A percentile compares a stretch with the other conserved stretches of the same genome.
These are phyloP conservation scores for Phellopilus nigrolimitatus DNA, from an alignment of 1,284 basidiomycete genomes.

Conservation along the genomic window DNA sequence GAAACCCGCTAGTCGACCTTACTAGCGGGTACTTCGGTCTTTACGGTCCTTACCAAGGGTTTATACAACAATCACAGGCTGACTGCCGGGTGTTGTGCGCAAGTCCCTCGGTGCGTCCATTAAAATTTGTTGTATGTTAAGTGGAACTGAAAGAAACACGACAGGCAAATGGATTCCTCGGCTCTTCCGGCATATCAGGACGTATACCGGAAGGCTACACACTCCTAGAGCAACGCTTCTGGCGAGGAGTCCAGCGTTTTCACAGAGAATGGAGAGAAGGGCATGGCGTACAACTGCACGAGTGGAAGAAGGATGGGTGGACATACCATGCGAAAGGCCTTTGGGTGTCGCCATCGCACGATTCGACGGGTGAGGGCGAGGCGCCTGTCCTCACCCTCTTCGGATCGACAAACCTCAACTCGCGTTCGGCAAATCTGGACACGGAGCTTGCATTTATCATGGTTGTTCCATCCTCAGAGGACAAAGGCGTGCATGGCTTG, in stretches of 20 bases:
- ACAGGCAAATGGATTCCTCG: slow-evolving; percentile 94
- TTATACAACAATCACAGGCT: slow-evolving; percentile 59
- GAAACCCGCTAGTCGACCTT: slow-evolving; percentile 56
- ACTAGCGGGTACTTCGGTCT: slow-evolving; percentile 97
- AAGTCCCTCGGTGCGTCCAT: slow-evolving; percentile 66
- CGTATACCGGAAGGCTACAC: slow-evolving; percentile 97
- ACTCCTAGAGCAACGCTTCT: slow-evolving; percentile 80
- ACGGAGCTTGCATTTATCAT: slow-evolving; percentile 91
- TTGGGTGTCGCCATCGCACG: slow-evolving; percentile 67
- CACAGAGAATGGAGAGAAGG: slow-evolving; percentile 43
- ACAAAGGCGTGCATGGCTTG: slow-evolving; percentile 23
- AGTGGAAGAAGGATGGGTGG: slow-evolving; percentile 83
- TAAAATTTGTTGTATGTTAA: not conserved
- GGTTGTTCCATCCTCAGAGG: slow-evolving; percentile 50
- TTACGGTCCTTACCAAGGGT: slow-evolving; percentile 75
- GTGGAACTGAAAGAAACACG: slow-evolving; percentile 2
- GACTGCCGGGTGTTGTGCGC: slow-evolving; percentile 80
- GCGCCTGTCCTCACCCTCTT: slow-evolving; percentile 79
- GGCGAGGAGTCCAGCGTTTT: slow-evolving; percentile 55
- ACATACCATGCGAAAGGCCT: slow-evolving; percentile 98
- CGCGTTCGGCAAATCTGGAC: slow-evolving; percentile 86
- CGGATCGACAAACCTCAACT: slow-evolving; percentile 95
- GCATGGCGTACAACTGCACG: slow-evolving; percentile 56
- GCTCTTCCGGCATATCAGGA: slow-evolving; percentile 83
- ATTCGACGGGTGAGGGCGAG: slow-evolving; percentile 25